Percentiles rank a stretch among this genome's conserved stretches.
Conservation (phyloP, 495 filamentous ascomycete genomes). For the Aspergillus incahuasiensis region DNA sequence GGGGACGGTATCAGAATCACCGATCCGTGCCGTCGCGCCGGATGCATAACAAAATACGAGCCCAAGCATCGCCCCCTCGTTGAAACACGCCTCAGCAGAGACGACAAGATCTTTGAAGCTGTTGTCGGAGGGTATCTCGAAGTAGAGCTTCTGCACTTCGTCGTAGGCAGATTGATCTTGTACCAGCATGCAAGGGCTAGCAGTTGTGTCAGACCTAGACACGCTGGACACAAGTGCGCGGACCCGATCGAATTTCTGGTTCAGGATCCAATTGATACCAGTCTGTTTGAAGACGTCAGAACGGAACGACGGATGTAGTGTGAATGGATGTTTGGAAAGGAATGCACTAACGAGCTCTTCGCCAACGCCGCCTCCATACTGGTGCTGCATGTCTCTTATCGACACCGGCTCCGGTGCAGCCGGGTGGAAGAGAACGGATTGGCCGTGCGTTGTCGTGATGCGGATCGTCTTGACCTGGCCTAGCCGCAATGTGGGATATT, state of each 20-base stretch:
- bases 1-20: not conserved
- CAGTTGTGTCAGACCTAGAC: not conserved
- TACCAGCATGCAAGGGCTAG: not conserved
- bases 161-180: conserved; percentile 12
- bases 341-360: conserved; percentile 3
- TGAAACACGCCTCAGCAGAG: not conserved
- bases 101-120: conserved; percentile 2
- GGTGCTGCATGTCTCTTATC: not conserved
- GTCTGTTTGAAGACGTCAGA: not conserved
- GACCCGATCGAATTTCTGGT: not conserved
- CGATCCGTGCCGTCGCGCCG: conserved; percentile 6
- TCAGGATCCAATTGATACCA: conserved; percentile 13
- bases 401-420: conserved; percentile 1
- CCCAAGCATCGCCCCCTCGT: conserved; percentile 3
- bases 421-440: conserved; percentile 8
- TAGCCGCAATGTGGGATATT: not conserved
- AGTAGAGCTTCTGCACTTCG: conserved; percentile 14
- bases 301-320: not conserved
- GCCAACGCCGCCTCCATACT: not conserved
- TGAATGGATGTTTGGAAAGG: not conserved
- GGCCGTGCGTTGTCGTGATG: conserved; percentile 10
- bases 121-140: not conserved
- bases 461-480: conserved; percentile 10
- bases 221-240: conserved; percentile 9
- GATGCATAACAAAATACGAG: conserved; percentile 11